Base-by-base conservation (phyloP, 192 early-diverging fungal species). In the Radiomyces spectabilis region DNA sequence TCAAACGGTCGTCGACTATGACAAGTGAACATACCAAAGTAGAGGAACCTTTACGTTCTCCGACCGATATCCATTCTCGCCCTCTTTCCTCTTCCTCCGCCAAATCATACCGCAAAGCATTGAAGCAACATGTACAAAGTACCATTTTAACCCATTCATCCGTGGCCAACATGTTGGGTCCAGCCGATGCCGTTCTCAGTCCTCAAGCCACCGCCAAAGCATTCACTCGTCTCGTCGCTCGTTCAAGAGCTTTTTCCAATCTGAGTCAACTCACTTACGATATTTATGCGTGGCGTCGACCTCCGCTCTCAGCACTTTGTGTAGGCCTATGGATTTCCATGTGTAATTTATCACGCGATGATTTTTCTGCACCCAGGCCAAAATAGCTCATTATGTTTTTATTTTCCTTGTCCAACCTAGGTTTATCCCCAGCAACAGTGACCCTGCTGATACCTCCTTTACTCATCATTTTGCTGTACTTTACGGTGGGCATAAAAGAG, bases 241-340 rank as follows among this genome's bases (percentile, higher is more conserved):
- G 83, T 34, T 68, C n/a, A n/a, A n/a, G n/a, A n/a, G n/a, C n/a
- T n/a, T n/a, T n/a, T n/a, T n/a, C n/a, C n/a, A n/a, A n/a, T n/a
- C n/a, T n/a, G n/a, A n/a, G n/a, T n/a, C n/a, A n/a, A n/a, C n/a
- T n/a, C n/a, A n/a, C n/a, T n/a, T n/a, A n/a, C n/a, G n/a, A n/a
- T n/a, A n/a, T n/a, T n/a, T n/a, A n/a, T n/a, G n/a, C n/a, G 84
- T 29, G 77, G 84, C 0, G 77, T 75, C 13, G 53, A 87, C 35
- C 85, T 91, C 55, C 73, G 61, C 26, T 69, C 78, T 41, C 76
- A 85, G 62, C 85, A 88, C 46, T 10, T 91, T 87, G 88, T 78
- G 85, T 53, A 82, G 85, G 45, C 71, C 85, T 0, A 57, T 81
- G 32, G 76, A 81, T 59, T 85, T 85, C 0, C 46, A 76, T 71